Conservation (phyloP, 257 asterid species). For the Agastache rugosa region DNA sequence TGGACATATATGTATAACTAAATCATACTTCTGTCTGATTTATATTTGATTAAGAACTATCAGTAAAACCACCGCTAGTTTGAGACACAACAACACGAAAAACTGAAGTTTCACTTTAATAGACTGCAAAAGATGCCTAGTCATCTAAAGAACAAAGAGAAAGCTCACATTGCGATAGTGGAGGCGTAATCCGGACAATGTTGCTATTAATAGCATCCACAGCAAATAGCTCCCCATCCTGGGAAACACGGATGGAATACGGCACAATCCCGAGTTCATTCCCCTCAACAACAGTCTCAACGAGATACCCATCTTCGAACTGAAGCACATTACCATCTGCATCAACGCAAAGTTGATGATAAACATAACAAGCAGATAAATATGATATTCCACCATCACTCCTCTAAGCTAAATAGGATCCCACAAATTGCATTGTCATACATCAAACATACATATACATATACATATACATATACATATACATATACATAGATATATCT, state of each 20-base stretch:
- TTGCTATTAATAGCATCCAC: constrained; percentile 92
- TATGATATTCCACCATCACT: constrained; percentile 17
- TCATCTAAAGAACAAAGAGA: constrained; percentile 23
- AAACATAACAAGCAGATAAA: constrained; percentile 13
- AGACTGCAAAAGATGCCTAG: background rate
- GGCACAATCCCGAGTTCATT: constrained; percentile 92
- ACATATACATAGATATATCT: background rate
- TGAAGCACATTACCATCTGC: constrained; percentile 83
- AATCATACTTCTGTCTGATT: background rate
- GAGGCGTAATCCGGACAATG: constrained; percentile 84
- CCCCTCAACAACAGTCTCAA: constrained; percentile 94
- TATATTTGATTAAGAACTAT: constrained; percentile 6
- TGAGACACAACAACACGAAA: background rate
- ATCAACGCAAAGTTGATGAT: constrained; percentile 26
- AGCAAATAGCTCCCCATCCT: constrained; percentile 94
- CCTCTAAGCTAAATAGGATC: background rate
- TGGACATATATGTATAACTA: background rate
- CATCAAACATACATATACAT: background rate
- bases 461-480: background rate
- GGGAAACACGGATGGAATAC: constrained; percentile 71
- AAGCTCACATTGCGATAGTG: constrained; percentile 83
- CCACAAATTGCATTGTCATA: background rate
- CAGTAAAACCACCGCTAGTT: background rate
- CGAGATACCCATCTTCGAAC: constrained; percentile 91
- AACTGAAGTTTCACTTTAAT: constrained; percentile 19